A percentile compares a stretch with the other conserved stretches of the same genome.
These are phyloP conservation scores for Psilocybe sp. DNA, from an alignment of 768 basidiomycete species.

Conservation along the genomic window DNA sequence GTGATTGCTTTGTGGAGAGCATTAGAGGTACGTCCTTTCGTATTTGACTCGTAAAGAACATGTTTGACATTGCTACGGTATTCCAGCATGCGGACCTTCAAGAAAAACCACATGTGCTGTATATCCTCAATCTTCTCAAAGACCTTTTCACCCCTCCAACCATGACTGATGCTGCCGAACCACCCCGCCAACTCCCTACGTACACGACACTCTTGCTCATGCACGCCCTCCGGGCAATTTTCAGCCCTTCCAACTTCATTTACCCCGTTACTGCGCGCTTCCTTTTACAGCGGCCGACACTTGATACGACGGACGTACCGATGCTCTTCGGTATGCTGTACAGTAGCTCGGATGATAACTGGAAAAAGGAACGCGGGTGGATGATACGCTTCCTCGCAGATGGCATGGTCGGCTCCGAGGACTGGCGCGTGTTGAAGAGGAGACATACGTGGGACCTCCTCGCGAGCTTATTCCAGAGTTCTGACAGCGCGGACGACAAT, in stretches of 20 bases:
- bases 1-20: conserved; percentile 57
- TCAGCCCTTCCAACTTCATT: conserved; percentile 84
- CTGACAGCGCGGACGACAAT: conserved; percentile 39
- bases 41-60: background rate
- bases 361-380: conserved; percentile 89
- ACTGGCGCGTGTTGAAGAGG: conserved; percentile 80
- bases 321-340: conserved; percentile 90
- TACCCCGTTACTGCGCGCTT: conserved; percentile 87
- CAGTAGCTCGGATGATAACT: conserved; percentile 71
- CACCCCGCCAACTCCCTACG: conserved; percentile 62
- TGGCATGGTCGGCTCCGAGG: conserved; percentile 68
- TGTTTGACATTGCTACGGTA: background rate
- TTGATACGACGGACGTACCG: conserved; percentile 83
- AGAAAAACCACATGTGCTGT: conserved; percentile 70
- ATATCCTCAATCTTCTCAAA: conserved; percentile 67
- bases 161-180: conserved; percentile 15
- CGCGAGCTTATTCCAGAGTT: conserved; percentile 77
- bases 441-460: conserved; percentile 88
- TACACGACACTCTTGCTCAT: conserved; percentile 79
- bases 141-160: conserved; percentile 47
- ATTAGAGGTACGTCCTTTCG: conserved; percentile 52
- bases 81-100: conserved; percentile 62
- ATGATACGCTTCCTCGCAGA: conserved; percentile 81
- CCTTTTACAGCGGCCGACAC: conserved; percentile 81
- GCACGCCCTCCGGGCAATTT: conserved; percentile 78